Conservation (phyloP, 768 basidiomycete species). For the Lentinula edodes region DNA sequence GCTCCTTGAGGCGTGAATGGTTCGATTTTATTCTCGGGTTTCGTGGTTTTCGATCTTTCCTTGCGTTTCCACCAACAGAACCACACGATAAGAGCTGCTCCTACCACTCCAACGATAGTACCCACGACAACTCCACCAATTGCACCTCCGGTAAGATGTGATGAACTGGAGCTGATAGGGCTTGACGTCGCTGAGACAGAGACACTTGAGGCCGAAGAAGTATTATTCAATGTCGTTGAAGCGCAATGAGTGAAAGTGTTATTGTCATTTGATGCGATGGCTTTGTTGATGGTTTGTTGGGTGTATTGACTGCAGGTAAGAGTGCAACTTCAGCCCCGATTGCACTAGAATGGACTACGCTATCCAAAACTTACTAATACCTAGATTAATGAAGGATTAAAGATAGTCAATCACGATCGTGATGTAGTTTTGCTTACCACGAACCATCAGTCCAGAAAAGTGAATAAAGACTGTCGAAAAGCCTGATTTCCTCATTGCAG, state of each 20-base stretch:
- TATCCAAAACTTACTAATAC: not conserved
- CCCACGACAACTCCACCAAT: conserved; percentile 14
- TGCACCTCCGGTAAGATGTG: conserved; percentile 5
- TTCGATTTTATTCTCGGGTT: not conserved
- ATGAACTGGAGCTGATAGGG: not conserved
- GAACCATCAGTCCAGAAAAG: conserved; percentile 14
- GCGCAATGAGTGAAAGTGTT: conserved; percentile 23
- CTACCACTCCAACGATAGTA: conserved; percentile 1
- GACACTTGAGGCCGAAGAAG: not conserved
- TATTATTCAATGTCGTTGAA: conserved; percentile 3
- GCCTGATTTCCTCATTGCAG: conserved; percentile 16
- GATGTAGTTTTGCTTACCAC: conserved; percentile 10
- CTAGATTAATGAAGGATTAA: not conserved
- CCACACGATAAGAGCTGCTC: not conserved
- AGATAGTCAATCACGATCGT: not conserved
- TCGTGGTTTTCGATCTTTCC: not conserved
- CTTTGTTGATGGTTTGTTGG: conserved; percentile 11
- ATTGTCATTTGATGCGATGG: conserved; percentile 16
- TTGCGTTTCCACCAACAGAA: conserved; percentile 7
- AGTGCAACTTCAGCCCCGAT: not conserved
- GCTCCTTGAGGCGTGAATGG: not conserved
- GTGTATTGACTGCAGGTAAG: conserved; percentile 14
- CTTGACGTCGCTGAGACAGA: not conserved
- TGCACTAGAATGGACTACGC: not conserved
- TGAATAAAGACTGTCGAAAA: conserved; percentile 14